phyloP scores from a whole-genome alignment of 768 basidiomycete species.

The Serendipita sp. region DNA sequence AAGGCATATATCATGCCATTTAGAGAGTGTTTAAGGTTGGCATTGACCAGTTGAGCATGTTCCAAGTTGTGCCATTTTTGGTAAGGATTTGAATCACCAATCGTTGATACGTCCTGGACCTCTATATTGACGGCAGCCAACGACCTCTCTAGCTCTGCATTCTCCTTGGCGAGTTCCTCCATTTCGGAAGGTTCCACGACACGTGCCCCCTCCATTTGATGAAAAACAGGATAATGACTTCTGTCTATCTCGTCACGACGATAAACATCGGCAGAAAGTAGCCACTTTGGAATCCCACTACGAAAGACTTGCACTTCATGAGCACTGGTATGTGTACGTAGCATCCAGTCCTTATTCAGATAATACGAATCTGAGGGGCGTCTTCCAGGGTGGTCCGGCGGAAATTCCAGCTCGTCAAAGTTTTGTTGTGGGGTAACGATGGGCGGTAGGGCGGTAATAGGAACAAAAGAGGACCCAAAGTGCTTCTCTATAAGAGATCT shows the following conservation, averaged over 20 bases:
- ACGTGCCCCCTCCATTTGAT: slow-evolving; percentile 91
- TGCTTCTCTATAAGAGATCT: slow-evolving; percentile 71
- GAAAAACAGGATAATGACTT: slow-evolving; percentile 94
- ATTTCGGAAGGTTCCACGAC: slow-evolving; percentile 35
- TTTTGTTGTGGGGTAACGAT: slow-evolving; percentile 82
- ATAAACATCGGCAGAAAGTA: slow-evolving; percentile 93
- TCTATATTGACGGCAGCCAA: slow-evolving; percentile 60
- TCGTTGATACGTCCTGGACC: slow-evolving; percentile 71
- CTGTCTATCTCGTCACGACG: slow-evolving; percentile 94
- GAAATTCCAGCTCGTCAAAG: slow-evolving; percentile 94
- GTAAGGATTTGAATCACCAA: slow-evolving; percentile 59
- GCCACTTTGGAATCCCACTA: slow-evolving; percentile 57
- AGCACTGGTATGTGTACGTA: slow-evolving; percentile 95
- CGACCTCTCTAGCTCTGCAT: slow-evolving; percentile 37
- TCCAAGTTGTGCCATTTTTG: slow-evolving; percentile 62
- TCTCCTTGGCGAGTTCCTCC: slow-evolving; percentile 48
- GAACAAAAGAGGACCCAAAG: slow-evolving; percentile 48
- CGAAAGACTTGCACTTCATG: slow-evolving; percentile 87
- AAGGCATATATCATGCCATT: slow-evolving; percentile 71
- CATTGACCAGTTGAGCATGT: slow-evolving; percentile 55
- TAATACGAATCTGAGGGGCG: slow-evolving; percentile 89
- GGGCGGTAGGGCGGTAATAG: slow-evolving; percentile 65
- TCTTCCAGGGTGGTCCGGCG: slow-evolving; percentile 83
- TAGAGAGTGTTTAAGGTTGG: slow-evolving; percentile 76
- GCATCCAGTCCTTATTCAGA: slow-evolving; percentile 75